Evolutionary conservation across 2,329 filamentous ascomycete genomes (phyloP), one percentile per base, ranked within the genome.

Genomic region (Microdochium nivale): DNA sequence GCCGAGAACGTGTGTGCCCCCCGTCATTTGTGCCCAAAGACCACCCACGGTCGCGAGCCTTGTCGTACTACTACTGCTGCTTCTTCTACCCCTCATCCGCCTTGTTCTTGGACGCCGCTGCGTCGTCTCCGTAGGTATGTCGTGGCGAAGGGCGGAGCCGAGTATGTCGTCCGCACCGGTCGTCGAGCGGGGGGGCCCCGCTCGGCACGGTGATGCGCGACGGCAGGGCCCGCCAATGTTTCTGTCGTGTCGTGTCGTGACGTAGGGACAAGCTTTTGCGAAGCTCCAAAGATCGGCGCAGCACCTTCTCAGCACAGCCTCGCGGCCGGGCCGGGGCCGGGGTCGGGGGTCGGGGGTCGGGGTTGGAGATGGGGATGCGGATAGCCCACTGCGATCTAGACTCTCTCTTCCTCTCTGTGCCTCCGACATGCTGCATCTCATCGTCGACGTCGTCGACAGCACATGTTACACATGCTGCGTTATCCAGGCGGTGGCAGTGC

Each of bases 11-110:
- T 24, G 16, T 40, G 35, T 40, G 35, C n/a, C 35, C 10, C 75
- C 7, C 86, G 84, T 86, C 86, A 89, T 35, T 72, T 67, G 59
- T 89, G 86, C 1, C 83, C 83, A 49, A 78, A 63, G 4, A 87
- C 75, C 0, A n/a, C 64, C 54, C 2, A 81, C 63, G 3, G 62
- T 58, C 1, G 48, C 51, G 2, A 58, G 47, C 2, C 56, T 59
- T 10, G 59, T 30, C 5, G 16, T 44, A 19, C 40, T 24, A 11
- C 35, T 16, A 7, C 35, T 19, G 14, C 35, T 40, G 13, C 19
- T 16, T 7, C 7, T 14, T 8, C 35, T 4, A 16, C 35, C 35
- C 19, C 35, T 40, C 35, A 5, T 16, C 7, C 7, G 35, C 19
- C 14, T 14, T 40, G 13, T 16, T 19, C 35, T 40, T 40, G 7